These are phyloP conservation scores for Mayamaea pseudoterrestris DNA, from an alignment of 108 stramenopile species.

Conservation along the genomic window DNA sequence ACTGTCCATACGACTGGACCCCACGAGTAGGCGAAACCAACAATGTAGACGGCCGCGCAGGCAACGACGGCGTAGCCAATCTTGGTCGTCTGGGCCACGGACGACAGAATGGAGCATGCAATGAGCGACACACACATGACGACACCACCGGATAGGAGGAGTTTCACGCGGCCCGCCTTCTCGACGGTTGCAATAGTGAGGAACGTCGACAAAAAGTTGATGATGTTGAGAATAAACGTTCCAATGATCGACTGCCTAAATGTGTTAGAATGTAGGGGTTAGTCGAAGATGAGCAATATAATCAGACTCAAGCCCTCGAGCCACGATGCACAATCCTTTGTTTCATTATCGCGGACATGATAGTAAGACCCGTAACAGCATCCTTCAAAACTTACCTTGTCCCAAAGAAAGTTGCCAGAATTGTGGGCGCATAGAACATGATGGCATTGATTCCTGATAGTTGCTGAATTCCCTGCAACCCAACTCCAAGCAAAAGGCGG, in stretches of 20 bases:
- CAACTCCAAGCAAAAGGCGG: constrained; percentile 11
- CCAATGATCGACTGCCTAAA: no score
- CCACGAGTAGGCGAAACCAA: constrained; percentile 26
- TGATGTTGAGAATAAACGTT: no score
- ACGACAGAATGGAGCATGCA: constrained; percentile 9
- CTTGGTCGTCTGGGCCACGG: constrained; percentile 1
- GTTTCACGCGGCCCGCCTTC: constrained; percentile 8
- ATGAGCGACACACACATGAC: constrained; percentile 9
- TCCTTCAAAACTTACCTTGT: no score
- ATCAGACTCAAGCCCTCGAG: no score
- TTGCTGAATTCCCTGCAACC: constrained; percentile 14
- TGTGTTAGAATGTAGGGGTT: no score
- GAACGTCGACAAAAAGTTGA: constrained; percentile 26
- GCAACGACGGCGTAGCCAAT: constrained; percentile 14
- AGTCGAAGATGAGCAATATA: no score
- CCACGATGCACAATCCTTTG: no score
- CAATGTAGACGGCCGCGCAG: constrained; percentile 13
- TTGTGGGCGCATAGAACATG: not conserved
- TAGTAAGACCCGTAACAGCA: no score
- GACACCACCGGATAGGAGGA: constrained; percentile 12
- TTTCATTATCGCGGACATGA: no score
- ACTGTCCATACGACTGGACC: constrained; percentile 32
- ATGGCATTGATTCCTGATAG: constrained; percentile 20
- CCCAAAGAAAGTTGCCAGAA: no score
- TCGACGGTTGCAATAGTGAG: constrained; percentile 24